Evolutionary conservation across 176 grass and related monocot species (phyloP).

Genomic region (Otatea glauca): DNA sequence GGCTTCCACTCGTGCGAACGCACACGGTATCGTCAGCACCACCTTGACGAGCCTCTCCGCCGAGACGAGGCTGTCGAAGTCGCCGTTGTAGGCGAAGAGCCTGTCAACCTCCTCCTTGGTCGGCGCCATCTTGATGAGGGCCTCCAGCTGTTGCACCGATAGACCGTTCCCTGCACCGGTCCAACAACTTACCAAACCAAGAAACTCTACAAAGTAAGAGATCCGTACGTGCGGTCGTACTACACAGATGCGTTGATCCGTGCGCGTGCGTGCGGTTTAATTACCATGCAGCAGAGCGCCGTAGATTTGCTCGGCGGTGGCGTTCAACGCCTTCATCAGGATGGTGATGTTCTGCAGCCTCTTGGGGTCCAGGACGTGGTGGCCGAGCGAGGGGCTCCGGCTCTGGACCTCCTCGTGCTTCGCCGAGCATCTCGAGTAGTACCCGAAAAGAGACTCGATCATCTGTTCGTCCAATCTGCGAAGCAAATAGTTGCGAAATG

Average conservation of each 20-base stretch:
- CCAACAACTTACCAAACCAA: background rate
- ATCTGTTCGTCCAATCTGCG: constrained; percentile 83
- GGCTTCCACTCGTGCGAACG: constrained; percentile 74
- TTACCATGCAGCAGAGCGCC: constrained; percentile 66
- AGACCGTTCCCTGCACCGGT: constrained; percentile 64
- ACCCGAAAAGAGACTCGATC: constrained; percentile 95
- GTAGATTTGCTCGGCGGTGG: constrained; percentile 69
- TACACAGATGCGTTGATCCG: background rate
- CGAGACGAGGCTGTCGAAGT: constrained; percentile 57
- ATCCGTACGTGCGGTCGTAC: background rate
- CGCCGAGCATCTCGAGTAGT: constrained; percentile 61
- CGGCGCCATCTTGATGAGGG: constrained; percentile 87
- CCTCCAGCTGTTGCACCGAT: constrained; percentile 80
- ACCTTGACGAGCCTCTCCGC: constrained; percentile 78
- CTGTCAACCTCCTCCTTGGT: constrained; percentile 87
- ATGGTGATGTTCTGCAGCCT: constrained; percentile 94
- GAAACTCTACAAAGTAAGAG: background rate
- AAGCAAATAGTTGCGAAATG: background rate
- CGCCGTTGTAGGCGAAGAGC: constrained; percentile 60
- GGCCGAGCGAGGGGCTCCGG: constrained; percentile 73
- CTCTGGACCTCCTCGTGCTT: constrained; percentile 75
- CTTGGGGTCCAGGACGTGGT: constrained; percentile 86
- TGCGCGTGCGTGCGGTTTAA: background rate
- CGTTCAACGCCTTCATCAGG: constrained; percentile 83
- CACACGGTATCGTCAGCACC: constrained; percentile 64